Base-by-base conservation (phyloP, 75 land plant species). In the Selaginella moellendorffii region DNA sequence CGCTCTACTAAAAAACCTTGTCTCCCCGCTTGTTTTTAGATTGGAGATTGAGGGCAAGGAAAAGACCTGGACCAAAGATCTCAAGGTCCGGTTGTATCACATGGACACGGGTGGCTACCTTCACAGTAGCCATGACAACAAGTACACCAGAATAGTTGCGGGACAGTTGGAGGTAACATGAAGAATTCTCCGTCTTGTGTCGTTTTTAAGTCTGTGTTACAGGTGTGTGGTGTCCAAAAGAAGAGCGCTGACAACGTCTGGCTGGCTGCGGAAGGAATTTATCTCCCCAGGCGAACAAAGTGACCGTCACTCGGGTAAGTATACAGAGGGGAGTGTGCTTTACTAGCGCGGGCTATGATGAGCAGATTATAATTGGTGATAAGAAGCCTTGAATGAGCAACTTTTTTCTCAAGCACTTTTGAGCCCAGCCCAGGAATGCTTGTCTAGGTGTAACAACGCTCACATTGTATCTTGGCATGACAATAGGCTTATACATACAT, bases 31-130 rank as follows among this genome's bases (percentile, higher is more conserved):
- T 56, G 19, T 9, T 56, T 21, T 5, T 19, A 56, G 59, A 19
- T 25, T 56, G 21, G 59, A 56, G n/a, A 56, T 56, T 2, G 59
- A 56, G n/a, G 59, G 59, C 9, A 56, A 19, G n/a, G 59, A n/a
- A 19, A 56, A 56, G 9, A 8, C n/a, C 17, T 56, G 59, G 59
- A 21, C 24, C 5, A 56, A 24, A 21, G 59, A 56, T 56, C 59
- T 8, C 17, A 56, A 19, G 19, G 19, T 56, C 17, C 59, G 59
- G n/a, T 56, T 56, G 24, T 21, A 56, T 21, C 59, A 56, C 24
- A n/a, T 56, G 5, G 59, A 56, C n/a, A 56, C 59, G 21, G 59
- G 59, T 56, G 59, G n/a, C 5, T 56, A 56, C n/a, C 59, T 56
- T 8, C 59, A 56, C n/a, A n/a, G n/a, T n/a, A 56, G 59, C 59